Evolutionary conservation across 208 protist genomes (phyloP), one percentile per base, ranked within the genome.

Genomic region (Wallacemonas sp.): DNA sequence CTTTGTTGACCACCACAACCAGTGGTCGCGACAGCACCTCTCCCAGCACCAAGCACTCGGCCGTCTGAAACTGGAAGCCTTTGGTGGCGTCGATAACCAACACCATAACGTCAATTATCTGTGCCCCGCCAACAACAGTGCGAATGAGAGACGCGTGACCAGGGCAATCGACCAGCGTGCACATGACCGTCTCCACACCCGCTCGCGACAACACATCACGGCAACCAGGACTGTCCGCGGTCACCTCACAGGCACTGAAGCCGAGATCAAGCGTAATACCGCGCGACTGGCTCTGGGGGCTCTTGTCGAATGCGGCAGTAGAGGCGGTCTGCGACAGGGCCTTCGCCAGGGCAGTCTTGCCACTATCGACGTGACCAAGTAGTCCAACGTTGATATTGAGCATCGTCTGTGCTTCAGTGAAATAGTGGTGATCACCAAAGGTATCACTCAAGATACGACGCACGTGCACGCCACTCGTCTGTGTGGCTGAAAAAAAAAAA

Each of bases 221-320:
- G 53, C 75, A 76, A 27, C 68, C 75, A 42, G 69, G 39, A 11
- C 14, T 28, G 1, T 38, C 51, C 2, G 65, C 47, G 19, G 51
- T 53, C 24, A 88, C 21, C 21, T 77, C 56, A 45, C 88, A 87
- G 0, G 93, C 82, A 45, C 97, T 99, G 83, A 99, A 99, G 28
- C 98, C 98, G 2, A 99, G 82, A 71, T 99, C 98, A 4, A 99
- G 75, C 14, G 98, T 99, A 68, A 99, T 99, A 28, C 98, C 98
- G 38, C 98, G 78, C 27, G 94, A 84, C 65, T 97, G 80, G 74
- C 93, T 98, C 68, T 99, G 94, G n/a, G 97, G 98, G 65, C 90
- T 92, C 75, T 99, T 99, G 82, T 99, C 98, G 62, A 99, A 98
- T 9, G 96, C 82, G 1, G 97, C 97, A 1, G 98, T 99, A 0